phyloP scores from a whole-genome alignment of 306 rosid genomes.

The Alnus glutinosa region DNA sequence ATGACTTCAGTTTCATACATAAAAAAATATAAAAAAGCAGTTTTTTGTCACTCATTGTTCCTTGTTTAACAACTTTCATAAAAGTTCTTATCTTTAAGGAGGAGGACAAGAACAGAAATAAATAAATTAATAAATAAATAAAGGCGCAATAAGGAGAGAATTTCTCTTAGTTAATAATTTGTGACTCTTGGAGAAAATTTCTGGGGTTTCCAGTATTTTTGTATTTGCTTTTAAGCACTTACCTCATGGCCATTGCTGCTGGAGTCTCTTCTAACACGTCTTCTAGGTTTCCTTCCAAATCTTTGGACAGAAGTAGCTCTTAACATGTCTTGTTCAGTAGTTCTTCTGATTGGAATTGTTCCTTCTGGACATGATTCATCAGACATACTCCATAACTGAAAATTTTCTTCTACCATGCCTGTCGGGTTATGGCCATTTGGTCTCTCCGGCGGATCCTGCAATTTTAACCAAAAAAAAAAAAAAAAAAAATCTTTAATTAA shows the following conservation, averaged over 20 bases:
- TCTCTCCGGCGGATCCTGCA: conserved; percentile 84
- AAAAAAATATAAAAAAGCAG: conserved; percentile 11
- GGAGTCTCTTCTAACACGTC: conserved; percentile 78
- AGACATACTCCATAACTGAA: conserved; percentile 69
- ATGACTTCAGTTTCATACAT: no score
- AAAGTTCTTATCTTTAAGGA: conserved; percentile 14
- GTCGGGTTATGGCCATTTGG: conserved; percentile 47
- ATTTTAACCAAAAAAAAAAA: conserved; percentile 16
- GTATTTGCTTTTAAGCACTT: conserved; percentile 9
- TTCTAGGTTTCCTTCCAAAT: conserved; percentile 75
- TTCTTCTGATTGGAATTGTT: conserved; percentile 91
- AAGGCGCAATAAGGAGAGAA: background rate
- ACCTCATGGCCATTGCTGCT: conserved; percentile 97
- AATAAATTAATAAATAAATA: background rate
- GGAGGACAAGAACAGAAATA: background rate
- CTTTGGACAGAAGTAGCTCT: conserved; percentile 70
- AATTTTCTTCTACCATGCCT: conserved; percentile 39
- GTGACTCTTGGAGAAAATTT: conserved; percentile 5
- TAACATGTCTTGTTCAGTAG: conserved; percentile 69
- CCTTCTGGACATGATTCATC: conserved; percentile 88
- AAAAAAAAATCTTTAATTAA: no score
- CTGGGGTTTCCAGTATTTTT: conserved; percentile 15
- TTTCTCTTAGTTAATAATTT: background rate
- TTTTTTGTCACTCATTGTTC: conserved; percentile 16
- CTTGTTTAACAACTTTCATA: conserved; percentile 5